A percentile compares a stretch with the other conserved stretches of the same genome.
phyloP scores from a whole-genome alignment of 2,329 filamentous ascomycete species.

The Fusarium staphyleae region DNA sequence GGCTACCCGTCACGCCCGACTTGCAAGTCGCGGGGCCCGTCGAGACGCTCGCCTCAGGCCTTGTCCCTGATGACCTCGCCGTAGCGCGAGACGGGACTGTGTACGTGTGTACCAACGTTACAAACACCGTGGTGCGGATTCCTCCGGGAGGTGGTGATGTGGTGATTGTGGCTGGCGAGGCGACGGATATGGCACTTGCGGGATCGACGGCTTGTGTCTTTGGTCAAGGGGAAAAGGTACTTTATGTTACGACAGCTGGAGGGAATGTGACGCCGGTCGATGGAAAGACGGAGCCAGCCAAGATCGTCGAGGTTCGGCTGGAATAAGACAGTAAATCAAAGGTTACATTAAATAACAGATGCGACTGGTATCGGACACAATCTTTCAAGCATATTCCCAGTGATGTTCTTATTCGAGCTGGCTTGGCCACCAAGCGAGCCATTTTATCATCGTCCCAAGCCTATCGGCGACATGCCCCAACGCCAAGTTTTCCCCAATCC shows the following conservation, averaged over 20 bases:
- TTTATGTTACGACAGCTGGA: constrained; percentile 30
- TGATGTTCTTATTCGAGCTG: constrained; percentile 9
- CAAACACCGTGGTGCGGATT: constrained; percentile 27
- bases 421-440: constrained; percentile 20
- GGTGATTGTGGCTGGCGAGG: constrained; percentile 13
- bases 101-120: constrained; percentile 30
- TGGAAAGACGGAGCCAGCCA: constrained; percentile 33
- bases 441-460: constrained; percentile 36
- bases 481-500: constrained; percentile 38
- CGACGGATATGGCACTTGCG: constrained; percentile 10
- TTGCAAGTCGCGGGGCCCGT: constrained; percentile 10
- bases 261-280: constrained; percentile 21
- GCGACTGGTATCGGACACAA: constrained; percentile 2
- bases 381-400: constrained; percentile 8
- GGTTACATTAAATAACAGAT: background rate
- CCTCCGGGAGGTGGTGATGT: constrained; percentile 1
- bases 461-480: constrained; percentile 34
- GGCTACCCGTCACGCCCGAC: constrained; percentile 20
- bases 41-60: constrained; percentile 21
- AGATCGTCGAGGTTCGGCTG: constrained; percentile 26
- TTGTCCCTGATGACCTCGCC: constrained; percentile 29
- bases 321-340: background rate
- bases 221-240: constrained; percentile 5
- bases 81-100: constrained; percentile 29
- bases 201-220: constrained; percentile 30